These are phyloP conservation scores for Syzygium oleosum DNA, from an alignment of 345 rosid genomes.

Conservation along the genomic window DNA sequence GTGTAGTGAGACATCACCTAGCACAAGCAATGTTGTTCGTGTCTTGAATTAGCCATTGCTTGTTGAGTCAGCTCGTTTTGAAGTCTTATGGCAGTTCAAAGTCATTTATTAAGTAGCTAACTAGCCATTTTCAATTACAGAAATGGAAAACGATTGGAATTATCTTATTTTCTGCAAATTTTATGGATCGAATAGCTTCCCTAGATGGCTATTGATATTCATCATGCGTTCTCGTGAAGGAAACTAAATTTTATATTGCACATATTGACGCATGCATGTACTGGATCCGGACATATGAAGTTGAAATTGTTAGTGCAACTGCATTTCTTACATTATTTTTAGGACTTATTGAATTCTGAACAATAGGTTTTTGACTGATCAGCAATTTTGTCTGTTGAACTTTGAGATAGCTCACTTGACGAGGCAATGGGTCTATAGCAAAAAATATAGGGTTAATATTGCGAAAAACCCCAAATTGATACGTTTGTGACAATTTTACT, in stretches of 20 bases:
- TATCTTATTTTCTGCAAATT: too few relatives aligned
- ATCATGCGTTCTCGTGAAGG: too few relatives aligned
- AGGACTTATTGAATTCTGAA: not conserved
- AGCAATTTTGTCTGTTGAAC: not conserved
- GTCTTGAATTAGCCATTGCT: not conserved
- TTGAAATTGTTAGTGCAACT: not conserved
- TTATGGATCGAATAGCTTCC: too few relatives aligned
- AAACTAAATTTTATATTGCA: too few relatives aligned
- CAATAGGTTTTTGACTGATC: not conserved
- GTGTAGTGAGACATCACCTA: not conserved
- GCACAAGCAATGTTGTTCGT: not conserved
- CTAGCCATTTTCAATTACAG: too few relatives aligned
- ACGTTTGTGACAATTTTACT: too few relatives aligned
- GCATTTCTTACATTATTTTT: too few relatives aligned
- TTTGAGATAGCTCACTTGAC: not conserved
- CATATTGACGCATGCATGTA: too few relatives aligned
- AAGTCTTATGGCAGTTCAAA: not conserved
- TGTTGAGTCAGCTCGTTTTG: not conserved
- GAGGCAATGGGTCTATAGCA: not conserved
- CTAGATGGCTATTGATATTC: too few relatives aligned
- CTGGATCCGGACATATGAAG: not conserved
- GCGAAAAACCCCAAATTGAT: too few relatives aligned
- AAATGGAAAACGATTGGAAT: too few relatives aligned
- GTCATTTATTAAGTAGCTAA: not conserved
- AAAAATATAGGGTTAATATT: not conserved